phyloP scores from a whole-genome alignment of 768 basidiomycete genomes.

The Mycena venus region DNA sequence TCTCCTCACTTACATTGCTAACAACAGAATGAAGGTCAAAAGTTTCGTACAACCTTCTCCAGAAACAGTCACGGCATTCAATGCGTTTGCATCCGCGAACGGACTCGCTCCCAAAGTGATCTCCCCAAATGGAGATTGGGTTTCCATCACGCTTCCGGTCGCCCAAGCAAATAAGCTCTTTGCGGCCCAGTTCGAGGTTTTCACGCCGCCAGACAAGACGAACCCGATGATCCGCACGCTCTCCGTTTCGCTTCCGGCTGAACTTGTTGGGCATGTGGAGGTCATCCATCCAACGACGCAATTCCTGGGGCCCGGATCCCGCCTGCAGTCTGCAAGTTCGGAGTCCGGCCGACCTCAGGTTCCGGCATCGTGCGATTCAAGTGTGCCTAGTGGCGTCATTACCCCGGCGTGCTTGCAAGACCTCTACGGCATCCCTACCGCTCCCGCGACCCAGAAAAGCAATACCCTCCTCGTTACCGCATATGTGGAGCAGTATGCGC shows the following conservation, averaged over 20 bases:
- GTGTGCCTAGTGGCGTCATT: background rate
- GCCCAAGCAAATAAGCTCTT: constrained; percentile 20
- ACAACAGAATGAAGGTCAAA: constrained; percentile 9
- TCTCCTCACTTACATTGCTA: background rate
- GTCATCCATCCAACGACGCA: constrained; percentile 1
- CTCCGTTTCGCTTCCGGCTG: too few species aligned
- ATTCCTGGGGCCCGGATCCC: background rate
- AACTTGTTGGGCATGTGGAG: constrained; percentile 14
- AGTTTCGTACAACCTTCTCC: constrained; percentile 11
- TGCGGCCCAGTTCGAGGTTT: constrained; percentile 7
- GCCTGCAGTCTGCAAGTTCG: background rate
- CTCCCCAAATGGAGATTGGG: too few species aligned
- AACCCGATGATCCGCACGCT: background rate
- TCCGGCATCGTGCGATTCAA: constrained; percentile 7
- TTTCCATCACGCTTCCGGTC: constrained; percentile 14
- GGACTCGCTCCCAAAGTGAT: background rate
- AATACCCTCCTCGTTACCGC: constrained; percentile 17
- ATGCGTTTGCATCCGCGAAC: constrained; percentile 15
- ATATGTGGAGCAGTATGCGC: constrained; percentile 1
- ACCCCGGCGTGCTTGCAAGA: constrained; percentile 18
- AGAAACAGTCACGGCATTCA: constrained; percentile 1
- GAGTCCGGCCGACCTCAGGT: background rate
- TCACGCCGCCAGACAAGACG: background rate
- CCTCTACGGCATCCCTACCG: constrained; percentile 3
- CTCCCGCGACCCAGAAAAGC: constrained; percentile 2